These are phyloP conservation scores for Trichoderma pleuroti DNA, from an alignment of 2,329 filamentous ascomycete species.

Conservation along the genomic window DNA sequence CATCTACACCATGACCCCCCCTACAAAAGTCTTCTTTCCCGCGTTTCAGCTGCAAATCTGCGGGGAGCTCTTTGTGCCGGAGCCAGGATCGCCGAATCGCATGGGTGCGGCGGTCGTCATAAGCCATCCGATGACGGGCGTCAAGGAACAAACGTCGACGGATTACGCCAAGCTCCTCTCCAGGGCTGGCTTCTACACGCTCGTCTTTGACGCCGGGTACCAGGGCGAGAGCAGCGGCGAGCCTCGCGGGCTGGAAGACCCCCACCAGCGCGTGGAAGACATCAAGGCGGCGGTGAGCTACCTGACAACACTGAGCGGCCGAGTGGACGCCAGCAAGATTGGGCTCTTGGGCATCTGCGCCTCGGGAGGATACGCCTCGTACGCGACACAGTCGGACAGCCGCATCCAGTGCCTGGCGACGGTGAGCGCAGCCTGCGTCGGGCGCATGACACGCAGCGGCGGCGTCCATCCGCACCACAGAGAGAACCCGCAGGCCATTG, in stretches of 20 bases:
- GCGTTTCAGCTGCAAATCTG: slow-evolving; percentile 10
- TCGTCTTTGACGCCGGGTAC: slow-evolving; percentile 38
- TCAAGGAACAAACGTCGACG: slow-evolving; percentile 39
- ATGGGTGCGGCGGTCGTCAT: slow-evolving; percentile 26
- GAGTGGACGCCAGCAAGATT: slow-evolving; percentile 34
- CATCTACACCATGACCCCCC: neutral
- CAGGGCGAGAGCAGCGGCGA: slow-evolving; percentile 36
- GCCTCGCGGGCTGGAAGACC: slow-evolving; percentile 38
- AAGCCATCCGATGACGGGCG: slow-evolving; percentile 30
- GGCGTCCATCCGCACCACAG: neutral
- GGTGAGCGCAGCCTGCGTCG: slow-evolving; percentile 31
- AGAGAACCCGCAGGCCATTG: slow-evolving; percentile 8
- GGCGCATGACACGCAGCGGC: slow-evolving; percentile 27
- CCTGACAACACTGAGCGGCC: slow-evolving; percentile 26
- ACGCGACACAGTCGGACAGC: slow-evolving; percentile 34
- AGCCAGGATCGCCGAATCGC: slow-evolving; percentile 1
- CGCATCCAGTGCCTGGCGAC: slow-evolving; percentile 40
- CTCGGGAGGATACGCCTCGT: slow-evolving; percentile 35
- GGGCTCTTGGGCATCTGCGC: slow-evolving; percentile 39
- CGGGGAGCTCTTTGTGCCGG: slow-evolving; percentile 11
- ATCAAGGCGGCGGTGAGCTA: slow-evolving; percentile 35
- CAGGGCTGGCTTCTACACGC: slow-evolving; percentile 31
- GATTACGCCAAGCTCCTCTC: slow-evolving; percentile 32
- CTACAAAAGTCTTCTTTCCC: slow-evolving; percentile 10
- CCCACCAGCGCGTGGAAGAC: slow-evolving; percentile 37